phyloP scores from a whole-genome alignment of 2,329 filamentous ascomycete species.

The Fusarium sp. region DNA sequence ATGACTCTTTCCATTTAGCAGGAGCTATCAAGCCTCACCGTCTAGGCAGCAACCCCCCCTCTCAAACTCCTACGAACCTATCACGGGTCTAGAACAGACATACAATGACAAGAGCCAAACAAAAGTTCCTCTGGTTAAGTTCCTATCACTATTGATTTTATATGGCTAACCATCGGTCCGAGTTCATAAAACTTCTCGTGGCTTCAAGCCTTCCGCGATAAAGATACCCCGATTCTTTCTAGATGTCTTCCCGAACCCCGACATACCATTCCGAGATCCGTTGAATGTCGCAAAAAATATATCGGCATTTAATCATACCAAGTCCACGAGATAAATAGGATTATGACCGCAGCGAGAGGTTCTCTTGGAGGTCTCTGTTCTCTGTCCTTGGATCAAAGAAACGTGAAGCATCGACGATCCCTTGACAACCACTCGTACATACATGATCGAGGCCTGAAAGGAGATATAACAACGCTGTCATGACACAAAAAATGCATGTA shows the following conservation, averaged over 20 bases:
- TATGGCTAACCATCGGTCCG: constrained; percentile 8
- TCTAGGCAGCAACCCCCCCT: neutral
- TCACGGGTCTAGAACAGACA: neutral
- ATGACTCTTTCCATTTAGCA: no score
- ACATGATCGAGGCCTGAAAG: no score
- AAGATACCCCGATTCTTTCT: neutral
- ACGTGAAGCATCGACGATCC: no score
- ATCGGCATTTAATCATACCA: neutral
- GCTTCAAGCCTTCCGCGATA: neutral
- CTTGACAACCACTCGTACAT: no score
- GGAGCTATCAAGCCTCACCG: neutral
- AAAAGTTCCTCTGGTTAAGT: neutral
- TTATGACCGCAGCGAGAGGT: neutral
- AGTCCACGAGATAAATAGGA: neutral
- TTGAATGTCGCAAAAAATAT: neutral
- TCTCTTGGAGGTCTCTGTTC: neutral
- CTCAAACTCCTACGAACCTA: neutral
- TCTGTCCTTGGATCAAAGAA: neutral
- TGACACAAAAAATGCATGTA: no score
- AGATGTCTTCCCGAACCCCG: neutral
- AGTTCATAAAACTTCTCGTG: neutral
- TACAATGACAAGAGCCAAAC: neutral
- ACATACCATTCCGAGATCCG: neutral
- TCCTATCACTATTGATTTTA: no score
- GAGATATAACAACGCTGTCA: no score